A percentile compares a stretch with the other conserved stretches of the same genome.
These are phyloP conservation scores for Nicotiana paniculata DNA, from an alignment of 257 asterid species.

Conservation along the genomic window DNA sequence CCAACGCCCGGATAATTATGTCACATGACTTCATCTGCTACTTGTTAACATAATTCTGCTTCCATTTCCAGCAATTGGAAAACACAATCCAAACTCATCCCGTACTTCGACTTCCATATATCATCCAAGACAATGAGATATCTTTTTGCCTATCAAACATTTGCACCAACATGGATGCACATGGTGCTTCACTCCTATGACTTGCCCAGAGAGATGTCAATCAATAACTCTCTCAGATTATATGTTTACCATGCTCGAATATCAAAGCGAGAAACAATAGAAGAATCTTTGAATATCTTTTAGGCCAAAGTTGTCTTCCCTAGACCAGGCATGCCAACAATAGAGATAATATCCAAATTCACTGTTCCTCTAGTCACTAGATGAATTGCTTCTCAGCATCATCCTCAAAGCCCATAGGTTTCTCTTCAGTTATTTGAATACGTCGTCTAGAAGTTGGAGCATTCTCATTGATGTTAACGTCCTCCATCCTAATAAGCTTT, in stretches of 20 bases:
- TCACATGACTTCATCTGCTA: background rate
- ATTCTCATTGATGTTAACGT: background rate
- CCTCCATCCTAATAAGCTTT: background rate
- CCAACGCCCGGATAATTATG: background rate
- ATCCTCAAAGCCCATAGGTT: background rate
- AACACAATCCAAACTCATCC: background rate
- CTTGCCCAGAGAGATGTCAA: background rate
- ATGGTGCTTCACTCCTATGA: background rate
- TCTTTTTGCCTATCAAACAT: background rate
- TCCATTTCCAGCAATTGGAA: constrained; percentile 1
- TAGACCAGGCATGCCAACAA: background rate
- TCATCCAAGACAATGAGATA: constrained; percentile 5
- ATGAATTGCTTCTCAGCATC: background rate
- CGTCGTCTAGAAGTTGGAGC: background rate
- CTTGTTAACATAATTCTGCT: background rate
- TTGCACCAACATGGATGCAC: background rate
- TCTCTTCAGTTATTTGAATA: background rate
- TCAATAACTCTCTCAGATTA: background rate
- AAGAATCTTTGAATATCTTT: background rate
- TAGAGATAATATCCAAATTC: background rate
- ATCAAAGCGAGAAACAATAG: background rate
- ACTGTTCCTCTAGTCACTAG: background rate
- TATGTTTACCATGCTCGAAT: background rate
- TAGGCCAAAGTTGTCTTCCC: constrained; percentile 5
- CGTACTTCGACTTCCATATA: background rate